Evolutionary conservation across 2,329 filamentous ascomycete genomes (phyloP), one percentile per base, ranked within the genome.

Genomic region (Diaporthe caulivora): DNA sequence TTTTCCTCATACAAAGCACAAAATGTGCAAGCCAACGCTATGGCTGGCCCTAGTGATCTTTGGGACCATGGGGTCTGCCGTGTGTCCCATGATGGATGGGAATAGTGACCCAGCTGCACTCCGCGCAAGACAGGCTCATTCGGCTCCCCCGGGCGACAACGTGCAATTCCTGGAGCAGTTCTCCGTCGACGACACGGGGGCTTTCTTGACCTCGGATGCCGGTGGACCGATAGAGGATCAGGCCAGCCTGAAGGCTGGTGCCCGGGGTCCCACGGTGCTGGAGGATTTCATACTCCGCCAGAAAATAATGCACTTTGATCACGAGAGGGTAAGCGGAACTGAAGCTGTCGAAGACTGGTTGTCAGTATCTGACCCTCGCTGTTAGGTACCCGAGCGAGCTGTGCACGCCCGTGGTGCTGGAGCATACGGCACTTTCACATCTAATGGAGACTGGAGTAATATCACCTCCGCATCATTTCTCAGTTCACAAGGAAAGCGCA

Each of bases 251-350:
- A 92, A 87, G 77, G 92, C 88, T n/a, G 93, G 93, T 2, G 86
- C 88, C 10, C 86, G 92, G 57, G 93, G 93, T 1, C 88, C 92
- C 1, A 92, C 91, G 0, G 83, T 94, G 26, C 83, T 95, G 0
- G 93, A 94, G 78, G 93, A 94, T 79, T 93, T 92, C 67, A 91
- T 92, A 76, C 92, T 93, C 79, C 87, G 92, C 42, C 92, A 94
- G 78, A 94, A 93, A 83, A 92, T 93, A 54, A 90, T 90, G 62
- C 89, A 88, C 70, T 93, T 94, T 77, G 92, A 94, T 72, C 92
- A 94, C 77, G 92, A 94, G 78, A 85, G 92, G 29, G 92, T 92
- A 82, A 79, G 84, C 79, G 21, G 26, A 53, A 10, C 72, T 17
- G 17, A 29, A n/a, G 8, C 17, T 3, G 29, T 47, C 17, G 18